These are phyloP conservation scores for Incumbomyces delicatus DNA, from an alignment of 2,329 filamentous ascomycete genomes.

Conservation along the genomic window DNA sequence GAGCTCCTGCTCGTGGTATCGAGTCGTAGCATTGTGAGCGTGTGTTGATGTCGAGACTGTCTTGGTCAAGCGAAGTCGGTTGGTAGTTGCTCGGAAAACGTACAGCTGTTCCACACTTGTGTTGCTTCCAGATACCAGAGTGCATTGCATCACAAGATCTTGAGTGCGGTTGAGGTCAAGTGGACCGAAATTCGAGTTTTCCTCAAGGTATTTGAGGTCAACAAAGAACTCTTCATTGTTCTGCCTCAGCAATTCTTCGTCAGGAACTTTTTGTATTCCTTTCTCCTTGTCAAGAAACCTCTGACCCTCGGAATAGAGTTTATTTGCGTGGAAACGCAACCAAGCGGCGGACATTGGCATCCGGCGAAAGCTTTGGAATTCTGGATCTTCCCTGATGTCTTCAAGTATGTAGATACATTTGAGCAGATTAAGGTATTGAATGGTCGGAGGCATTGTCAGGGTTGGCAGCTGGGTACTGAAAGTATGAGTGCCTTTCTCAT, in stretches of 20 bases:
- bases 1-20: background rate
- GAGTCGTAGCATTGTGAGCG: background rate
- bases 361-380: background rate
- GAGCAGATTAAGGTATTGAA: slow-evolving; percentile 6
- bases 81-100: background rate
- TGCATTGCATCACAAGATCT: background rate
- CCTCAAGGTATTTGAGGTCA: background rate
- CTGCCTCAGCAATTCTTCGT: slow-evolving; percentile 1
- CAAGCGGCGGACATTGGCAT: background rate
- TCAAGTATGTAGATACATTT: slow-evolving; percentile 6
- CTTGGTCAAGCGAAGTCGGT: slow-evolving; percentile 1
- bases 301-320: background rate
- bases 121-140: background rate
- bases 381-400: background rate
- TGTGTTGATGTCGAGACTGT: background rate
- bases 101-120: background rate
- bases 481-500: background rate
- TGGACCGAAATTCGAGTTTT: background rate
- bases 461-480: background rate
- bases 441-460: background rate
- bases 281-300: background rate
- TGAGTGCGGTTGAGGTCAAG: background rate
- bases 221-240: background rate
- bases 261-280: background rate
- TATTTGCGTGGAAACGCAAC: background rate